Percentiles rank a stretch among this genome's conserved stretches.
phyloP scores from a whole-genome alignment of 768 basidiomycete genomes.

The Naganishia kalamii region DNA sequence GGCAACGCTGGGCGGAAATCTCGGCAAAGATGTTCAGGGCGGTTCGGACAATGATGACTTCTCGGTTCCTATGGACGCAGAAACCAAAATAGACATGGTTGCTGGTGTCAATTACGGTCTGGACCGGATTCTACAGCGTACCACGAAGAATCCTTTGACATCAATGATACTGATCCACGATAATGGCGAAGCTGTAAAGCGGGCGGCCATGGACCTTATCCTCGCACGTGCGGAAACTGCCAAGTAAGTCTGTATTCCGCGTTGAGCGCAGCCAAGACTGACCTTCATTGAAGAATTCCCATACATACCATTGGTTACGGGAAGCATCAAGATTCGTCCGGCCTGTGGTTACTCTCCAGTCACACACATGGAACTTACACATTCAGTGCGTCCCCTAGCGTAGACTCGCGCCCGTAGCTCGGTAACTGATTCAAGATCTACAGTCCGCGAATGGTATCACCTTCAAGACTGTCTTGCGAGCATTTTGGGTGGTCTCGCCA shows the following conservation, averaged over 20 bases:
- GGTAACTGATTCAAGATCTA: neutral
- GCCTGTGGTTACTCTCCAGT: constrained; percentile 97
- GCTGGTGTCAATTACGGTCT: constrained; percentile 98
- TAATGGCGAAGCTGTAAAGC: constrained; percentile 79
- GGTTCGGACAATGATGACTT: constrained; percentile 56
- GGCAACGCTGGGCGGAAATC: constrained; percentile 55
- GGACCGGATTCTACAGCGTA: constrained; percentile 89
- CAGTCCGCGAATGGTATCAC: constrained; percentile 84
- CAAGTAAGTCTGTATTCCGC: constrained; percentile 50
- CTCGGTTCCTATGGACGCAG: constrained; percentile 66
- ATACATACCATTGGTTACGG: constrained; percentile 98
- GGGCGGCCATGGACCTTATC: constrained; percentile 96
- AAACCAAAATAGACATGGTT: constrained; percentile 94
- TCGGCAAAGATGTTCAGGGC: constrained; percentile 37
- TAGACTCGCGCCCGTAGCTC: neutral
- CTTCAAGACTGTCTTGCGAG: constrained; percentile 86
- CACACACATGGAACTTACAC: constrained; percentile 90
- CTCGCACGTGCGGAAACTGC: constrained; percentile 94
- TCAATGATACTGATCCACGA: constrained; percentile 92
- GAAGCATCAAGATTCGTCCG: constrained; percentile 92
- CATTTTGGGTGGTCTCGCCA: constrained; percentile 93
- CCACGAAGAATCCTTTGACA: constrained; percentile 78
- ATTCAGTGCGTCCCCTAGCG: constrained; percentile 19
- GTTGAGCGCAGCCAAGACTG: neutral
- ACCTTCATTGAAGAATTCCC: constrained; percentile 58